Base-by-base conservation (phyloP, 345 rosid genomes). In the Firmiana major region DNA sequence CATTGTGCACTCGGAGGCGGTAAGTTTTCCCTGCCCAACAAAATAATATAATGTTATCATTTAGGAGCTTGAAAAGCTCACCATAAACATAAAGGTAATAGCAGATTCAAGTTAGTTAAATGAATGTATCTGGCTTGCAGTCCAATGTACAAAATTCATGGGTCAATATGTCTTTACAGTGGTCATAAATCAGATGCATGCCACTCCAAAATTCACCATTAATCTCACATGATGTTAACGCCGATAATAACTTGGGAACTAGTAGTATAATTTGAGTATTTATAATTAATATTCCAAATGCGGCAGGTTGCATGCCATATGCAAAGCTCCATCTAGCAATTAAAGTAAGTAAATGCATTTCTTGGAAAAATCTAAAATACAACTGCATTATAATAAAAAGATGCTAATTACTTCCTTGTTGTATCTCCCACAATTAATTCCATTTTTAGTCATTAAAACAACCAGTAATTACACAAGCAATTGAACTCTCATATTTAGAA, bases 1-100 rank as follows among this genome's bases (percentile, higher is more conserved):
- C 98, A 80, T 97, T 97, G 79, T 90, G 93, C 71, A 97, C 98
- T 1, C 97, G 91, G 75, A 97, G 59, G 63, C 98, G 93, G 76
- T 97, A 94, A 40, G 98, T 94, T 83, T 77, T 91, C 62, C 99
- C 99, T 96, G 91, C 68, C 36, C 57, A 87, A 60, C 38, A 64
- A 54, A 65, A 78, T 6, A 77, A 31, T 19, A 4, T 2, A n/a
- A 65, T 15, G 60, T 63, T 45, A 63, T 65, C 55, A 74, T 42
- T 65, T 22, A 49, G 49, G 67, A 31, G 13, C 42, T 55, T 13
- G 42, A 62, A 75, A 60, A 75, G 5, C 16, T 43, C 62, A 49
- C 1, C n/a, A 46, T 28, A 28, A 3, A 64, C 46, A 53, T 71
- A 71, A 46, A 24, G 40, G 38, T 57, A 36, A 38, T 4, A 53